Base-by-base conservation (phyloP, 805 yeast species). In the Sugiyamaella marilandica region DNA sequence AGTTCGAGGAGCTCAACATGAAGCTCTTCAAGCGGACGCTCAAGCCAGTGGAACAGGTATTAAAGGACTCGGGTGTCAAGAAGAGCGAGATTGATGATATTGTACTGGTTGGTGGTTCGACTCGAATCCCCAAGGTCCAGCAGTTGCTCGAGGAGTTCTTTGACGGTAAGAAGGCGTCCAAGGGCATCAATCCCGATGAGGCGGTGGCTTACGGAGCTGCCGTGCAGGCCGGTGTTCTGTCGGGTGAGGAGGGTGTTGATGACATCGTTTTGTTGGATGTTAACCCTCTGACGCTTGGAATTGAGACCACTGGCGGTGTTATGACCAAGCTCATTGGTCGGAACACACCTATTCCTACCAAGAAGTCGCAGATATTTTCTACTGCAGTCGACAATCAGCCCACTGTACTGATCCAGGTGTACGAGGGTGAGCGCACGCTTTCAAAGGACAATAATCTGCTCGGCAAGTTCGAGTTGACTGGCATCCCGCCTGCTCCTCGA, bases 151-250 rank as follows among this genome's bases (percentile, higher is more conserved):
- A 92, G 75, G 80, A 85, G 60, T 90, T 74, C 81, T 92, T 92
- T 70, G 83, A 85, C 67, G 96, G 96, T 66, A 92, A 94, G 81
- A 90, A 90, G 75, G 92, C 95, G 61, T 88, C 96, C 62, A 92
- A 91, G 82, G 92, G 96, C 66, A 92, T 92, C 68, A 92, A 92
- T 79, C 98, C 99, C 59, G 99, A 92, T 77, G 99, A 92, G 80
- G 99, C 99, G 71, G 98, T 92, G 68, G 99, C 98, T 43, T 92
- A 84, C 66, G 99, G 99, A 82, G 98, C 98, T 57, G 97, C 99
- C 59, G 97, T 92, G 59, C 99, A 92, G 79, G 98, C 96, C 54
- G 98, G 98, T 78, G 95, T 92, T 63, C 78, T 92, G 61, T 83
- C 95, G 52, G 98, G 98, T 73, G 97, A 91, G 74, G 90, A 85